These are phyloP conservation scores for Pseudocercospora pini-densiflorae DNA, from an alignment of 2,329 filamentous ascomycete species.

Conservation along the genomic window DNA sequence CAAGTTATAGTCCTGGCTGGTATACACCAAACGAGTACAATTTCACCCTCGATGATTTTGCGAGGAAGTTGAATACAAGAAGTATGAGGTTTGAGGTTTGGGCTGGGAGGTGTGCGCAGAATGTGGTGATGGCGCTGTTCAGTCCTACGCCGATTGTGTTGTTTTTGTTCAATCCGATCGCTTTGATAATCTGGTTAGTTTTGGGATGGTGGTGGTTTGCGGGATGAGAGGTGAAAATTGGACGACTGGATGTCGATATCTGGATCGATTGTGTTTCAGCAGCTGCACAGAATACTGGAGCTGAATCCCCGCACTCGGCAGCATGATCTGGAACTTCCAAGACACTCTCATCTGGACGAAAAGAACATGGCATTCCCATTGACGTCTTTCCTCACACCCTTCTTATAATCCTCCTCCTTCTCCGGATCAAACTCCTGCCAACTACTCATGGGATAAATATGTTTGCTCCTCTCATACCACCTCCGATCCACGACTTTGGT, in stretches of 20 bases:
- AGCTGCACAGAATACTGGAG: background rate
- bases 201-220: conserved; percentile 19
- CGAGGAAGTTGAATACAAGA: conserved; percentile 31
- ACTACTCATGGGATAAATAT: conserved; percentile 93
- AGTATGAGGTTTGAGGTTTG: conserved; percentile 35
- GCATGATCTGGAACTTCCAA: too few relatives aligned
- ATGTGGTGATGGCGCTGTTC: conserved; percentile 39
- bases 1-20: conserved; percentile 33
- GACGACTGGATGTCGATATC: background rate
- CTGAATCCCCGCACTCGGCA: background rate
- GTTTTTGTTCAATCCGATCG: conserved; percentile 38
- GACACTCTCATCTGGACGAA: conserved; percentile 12
- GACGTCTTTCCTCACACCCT: conserved; percentile 77
- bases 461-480: conserved; percentile 98
- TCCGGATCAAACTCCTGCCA: conserved; percentile 96
- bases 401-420: conserved; percentile 81
- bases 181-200: conserved; percentile 32
- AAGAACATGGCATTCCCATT: conserved; percentile 90
- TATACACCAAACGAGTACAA: conserved; percentile 33
- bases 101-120: conserved; percentile 34
- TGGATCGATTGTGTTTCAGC: background rate
- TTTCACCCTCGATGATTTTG: conserved; percentile 38
- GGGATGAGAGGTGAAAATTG: background rate
- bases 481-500: conserved; percentile 95
- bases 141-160: conserved; percentile 37